Evolutionary conservation across 2,329 filamentous ascomycete species (phyloP), one percentile per base, ranked within the genome.

Genomic region (Fusarium austroafricanum): DNA sequence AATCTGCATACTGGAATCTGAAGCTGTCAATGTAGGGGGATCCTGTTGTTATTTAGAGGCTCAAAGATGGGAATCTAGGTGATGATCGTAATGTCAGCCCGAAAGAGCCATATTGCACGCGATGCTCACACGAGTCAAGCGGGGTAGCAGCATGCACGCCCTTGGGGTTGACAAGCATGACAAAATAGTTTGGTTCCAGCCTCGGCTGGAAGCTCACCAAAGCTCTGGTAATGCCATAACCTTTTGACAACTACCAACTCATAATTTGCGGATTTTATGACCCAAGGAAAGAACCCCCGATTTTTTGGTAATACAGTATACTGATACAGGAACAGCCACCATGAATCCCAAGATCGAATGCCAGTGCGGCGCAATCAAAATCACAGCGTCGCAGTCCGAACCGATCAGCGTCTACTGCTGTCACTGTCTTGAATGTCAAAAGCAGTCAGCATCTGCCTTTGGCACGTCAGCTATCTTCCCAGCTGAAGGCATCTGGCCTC

Each of bases 371-470:
- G 55, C 70, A n/a, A 66, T 83, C 31, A 57, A 72, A 17, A 78
- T 83, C 65, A 73, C 70, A 31, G 77, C 79, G 6, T 77, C 79
- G 2, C 71, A 68, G 9, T 72, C 76, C 2, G 51, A 77, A 20
- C 80, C 80, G 7, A 55, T 78, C 23, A 75, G 73, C 9, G 69
- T 83, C 20, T 82, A 79, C 69, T 77, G 80, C 73, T 84, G 82
- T 69, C 83, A 84, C 74, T 84, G 82, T 70, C 75, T 77, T 47
- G 78, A 83, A 53, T 84, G 82, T 63, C 82, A 78, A 42, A 81
- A 76, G 52, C 82, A 84, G 62, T 80, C 81, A 0, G 75, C 76
- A 6, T 83, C 82, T 1, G 82, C 82, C 4, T 84, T 82, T 64
- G 82, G 82, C 23, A 81, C 79, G 2, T 83, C 82, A 0, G 81